Percentiles rank a stretch among this genome's conserved stretches.
These are phyloP conservation scores for Millerago galiae DNA, from an alignment of 805 yeast genomes.

Conservation along the genomic window DNA sequence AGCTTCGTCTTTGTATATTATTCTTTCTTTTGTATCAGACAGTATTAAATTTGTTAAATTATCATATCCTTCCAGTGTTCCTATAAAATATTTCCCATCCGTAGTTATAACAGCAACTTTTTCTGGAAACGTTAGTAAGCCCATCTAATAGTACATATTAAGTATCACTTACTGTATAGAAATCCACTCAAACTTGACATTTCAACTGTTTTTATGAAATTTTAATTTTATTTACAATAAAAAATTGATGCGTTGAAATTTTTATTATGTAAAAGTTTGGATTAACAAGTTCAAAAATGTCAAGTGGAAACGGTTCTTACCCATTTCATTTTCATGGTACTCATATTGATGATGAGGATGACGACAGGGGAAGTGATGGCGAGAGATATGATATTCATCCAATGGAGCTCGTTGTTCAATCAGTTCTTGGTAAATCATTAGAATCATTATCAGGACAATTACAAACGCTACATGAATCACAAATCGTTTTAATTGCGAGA, in stretches of 20 bases:
- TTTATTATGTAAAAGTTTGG: not conserved
- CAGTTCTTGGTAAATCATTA: slow-evolving; percentile 46
- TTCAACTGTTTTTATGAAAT: not conserved
- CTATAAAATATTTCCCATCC: slow-evolving; percentile 47
- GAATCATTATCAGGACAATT: slow-evolving; percentile 45
- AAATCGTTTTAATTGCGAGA: slow-evolving; percentile 44
- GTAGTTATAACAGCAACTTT: slow-evolving; percentile 50
- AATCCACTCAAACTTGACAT: slow-evolving; percentile 21
- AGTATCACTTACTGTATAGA: slow-evolving; percentile 17
- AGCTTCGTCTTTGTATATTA: slow-evolving; percentile 33
- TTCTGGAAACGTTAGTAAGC: slow-evolving; percentile 24
- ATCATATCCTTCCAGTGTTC: slow-evolving; percentile 54
- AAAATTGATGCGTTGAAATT: not conserved
- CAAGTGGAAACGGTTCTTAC: not conserved
- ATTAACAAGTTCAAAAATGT: not conserved
- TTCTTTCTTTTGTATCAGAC: slow-evolving; percentile 43
- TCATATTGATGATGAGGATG: not conserved
- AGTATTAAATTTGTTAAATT: slow-evolving; percentile 56
- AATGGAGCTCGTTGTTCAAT: slow-evolving; percentile 52
- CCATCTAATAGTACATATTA: no score
- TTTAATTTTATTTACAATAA: not conserved
- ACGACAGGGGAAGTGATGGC: not conserved
- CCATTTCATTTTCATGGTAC: slow-evolving; percentile 15
- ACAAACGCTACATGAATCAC: slow-evolving; percentile 50
- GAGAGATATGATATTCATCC: slow-evolving; percentile 40